Evolutionary conservation across 2,329 filamentous ascomycete species (phyloP), one percentile per base, ranked within the genome.

Genomic region (Ophiostoma tasmaniense): DNA sequence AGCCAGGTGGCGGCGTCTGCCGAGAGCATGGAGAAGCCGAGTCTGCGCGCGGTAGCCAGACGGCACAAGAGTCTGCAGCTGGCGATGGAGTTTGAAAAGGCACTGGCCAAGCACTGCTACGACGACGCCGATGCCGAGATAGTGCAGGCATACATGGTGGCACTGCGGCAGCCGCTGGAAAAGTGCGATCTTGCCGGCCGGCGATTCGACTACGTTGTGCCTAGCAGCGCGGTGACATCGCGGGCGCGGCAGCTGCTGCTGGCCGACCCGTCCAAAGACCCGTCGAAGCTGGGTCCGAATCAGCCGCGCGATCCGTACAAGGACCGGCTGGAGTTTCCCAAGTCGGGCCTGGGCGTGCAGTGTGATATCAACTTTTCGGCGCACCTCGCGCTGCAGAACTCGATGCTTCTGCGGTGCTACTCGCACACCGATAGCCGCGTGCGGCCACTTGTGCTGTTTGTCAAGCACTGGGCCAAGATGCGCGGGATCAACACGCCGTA

Each of bases 281-380:
- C 86, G 66, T 78, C 82, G n/a, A 80, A 78, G 59, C 77, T 85
- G 73, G 73, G 79, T 2, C 80, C 81, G 8, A 83, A 84, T 74
- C 83, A 84, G 71, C 80, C 84, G 5, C 81, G 81, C 69, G 83
- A 87, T 72, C 81, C 80, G 37, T 85, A 85, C 75, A 80, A 79
- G 70, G 84, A 89, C 73, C 81, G 81, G 30, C 84, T 96, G 1
- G 92, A 95, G 76, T 94, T 94, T 70, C 90, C 91, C 6, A 91
- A 91, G 75, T 81, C 82, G 10, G 89, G 89, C 3, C 85, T 90
- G 35, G 92, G 92, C n/a, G 90, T 94, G 17, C 91, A 93, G 76
- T 95, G 91, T 76, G 92, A 97, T 76, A 92, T 97, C 81, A 96
- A 96, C 77, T 97, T 97, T 76, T 90, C 90, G 1, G 93, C 93